phyloP scores from a whole-genome alignment of 257 asterid genomes.

The Mentha longifolia region DNA sequence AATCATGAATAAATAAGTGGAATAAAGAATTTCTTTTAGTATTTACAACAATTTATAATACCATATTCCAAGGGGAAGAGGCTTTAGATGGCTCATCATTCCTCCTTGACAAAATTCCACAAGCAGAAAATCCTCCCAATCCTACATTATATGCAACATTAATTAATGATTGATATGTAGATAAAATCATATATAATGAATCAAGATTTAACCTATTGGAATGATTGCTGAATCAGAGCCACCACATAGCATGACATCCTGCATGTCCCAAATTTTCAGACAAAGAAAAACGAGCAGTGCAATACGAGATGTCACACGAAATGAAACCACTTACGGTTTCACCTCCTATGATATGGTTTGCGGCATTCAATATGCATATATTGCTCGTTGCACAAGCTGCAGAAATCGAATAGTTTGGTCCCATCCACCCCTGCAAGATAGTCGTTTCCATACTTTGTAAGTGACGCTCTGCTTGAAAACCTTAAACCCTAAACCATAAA shows the following conservation, averaged over 20 bases:
- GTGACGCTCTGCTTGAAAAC: no score
- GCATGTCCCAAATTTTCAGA: slow-evolving; percentile 2
- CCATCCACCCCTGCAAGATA: slow-evolving; percentile 68
- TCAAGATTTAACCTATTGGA: slow-evolving; percentile 42
- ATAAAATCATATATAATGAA: not conserved
- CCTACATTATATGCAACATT: slow-evolving; percentile 31
- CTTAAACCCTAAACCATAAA: not conserved
- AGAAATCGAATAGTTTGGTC: slow-evolving; percentile 57
- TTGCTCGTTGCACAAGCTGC: slow-evolving; percentile 64
- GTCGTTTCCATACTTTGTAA: no score
- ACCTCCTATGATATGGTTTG: slow-evolving; percentile 50
- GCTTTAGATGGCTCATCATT: slow-evolving; percentile 52
- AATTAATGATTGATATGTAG: not conserved
- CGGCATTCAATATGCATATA: slow-evolving; percentile 49
- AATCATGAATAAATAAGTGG: no score
- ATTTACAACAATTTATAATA: not conserved
- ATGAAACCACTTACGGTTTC: slow-evolving; percentile 46
- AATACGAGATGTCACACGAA: not conserved
- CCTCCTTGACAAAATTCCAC: slow-evolving; percentile 47
- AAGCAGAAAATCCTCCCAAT: slow-evolving; percentile 55
- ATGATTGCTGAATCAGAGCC: slow-evolving; percentile 55
- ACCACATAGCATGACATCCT: slow-evolving; percentile 60
- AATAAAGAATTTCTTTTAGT: no score
- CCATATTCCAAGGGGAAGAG: slow-evolving; percentile 57
- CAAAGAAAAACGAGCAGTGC: not conserved